These are phyloP conservation scores for Parmelia sp. DNA, from an alignment of 495 filamentous ascomycete genomes.

Conservation along the genomic window DNA sequence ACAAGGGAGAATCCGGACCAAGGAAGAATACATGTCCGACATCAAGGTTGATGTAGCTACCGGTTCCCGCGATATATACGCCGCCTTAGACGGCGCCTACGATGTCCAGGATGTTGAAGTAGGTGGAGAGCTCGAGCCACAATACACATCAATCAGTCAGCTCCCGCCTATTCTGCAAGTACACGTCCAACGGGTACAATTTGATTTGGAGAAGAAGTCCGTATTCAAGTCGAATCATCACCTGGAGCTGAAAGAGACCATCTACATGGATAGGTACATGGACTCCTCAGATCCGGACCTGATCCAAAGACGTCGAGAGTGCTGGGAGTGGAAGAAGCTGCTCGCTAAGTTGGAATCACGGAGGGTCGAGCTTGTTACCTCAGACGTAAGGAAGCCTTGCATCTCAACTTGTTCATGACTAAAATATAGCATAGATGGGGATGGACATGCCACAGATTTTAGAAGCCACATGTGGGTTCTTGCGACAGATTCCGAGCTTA, in stretches of 20 bases:
- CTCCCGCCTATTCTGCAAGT: conserved; percentile 84
- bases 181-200: conserved; percentile 75
- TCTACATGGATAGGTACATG: conserved; percentile 89
- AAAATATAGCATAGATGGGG: conserved; percentile 26
- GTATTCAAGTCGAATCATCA: conserved; percentile 74
- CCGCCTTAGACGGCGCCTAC: conserved; percentile 77
- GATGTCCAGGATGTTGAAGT: conserved; percentile 68
- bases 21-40: conserved; percentile 55
- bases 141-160: conserved; percentile 67
- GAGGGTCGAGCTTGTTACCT: conserved; percentile 41
- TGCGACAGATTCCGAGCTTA: conserved; percentile 26
- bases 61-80: conserved; percentile 63
- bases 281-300: conserved; percentile 55
- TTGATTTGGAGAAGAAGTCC: conserved; percentile 50
- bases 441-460: conserved; percentile 28
- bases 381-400: conserved; percentile 35
- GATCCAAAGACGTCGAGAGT: conserved; percentile 53
- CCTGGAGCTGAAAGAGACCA: conserved; percentile 62
- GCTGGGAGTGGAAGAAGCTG: conserved; percentile 68
- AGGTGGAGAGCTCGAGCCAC: conserved; percentile 53
- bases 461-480: conserved; percentile 24
- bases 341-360: conserved; percentile 50
- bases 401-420: conserved; percentile 15
- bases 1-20: conserved; percentile 37
- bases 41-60: conserved; percentile 59